Evolutionary conservation across 1,139 yeast genomes (phyloP).

Genomic region (Candida frijolesensis): DNA sequence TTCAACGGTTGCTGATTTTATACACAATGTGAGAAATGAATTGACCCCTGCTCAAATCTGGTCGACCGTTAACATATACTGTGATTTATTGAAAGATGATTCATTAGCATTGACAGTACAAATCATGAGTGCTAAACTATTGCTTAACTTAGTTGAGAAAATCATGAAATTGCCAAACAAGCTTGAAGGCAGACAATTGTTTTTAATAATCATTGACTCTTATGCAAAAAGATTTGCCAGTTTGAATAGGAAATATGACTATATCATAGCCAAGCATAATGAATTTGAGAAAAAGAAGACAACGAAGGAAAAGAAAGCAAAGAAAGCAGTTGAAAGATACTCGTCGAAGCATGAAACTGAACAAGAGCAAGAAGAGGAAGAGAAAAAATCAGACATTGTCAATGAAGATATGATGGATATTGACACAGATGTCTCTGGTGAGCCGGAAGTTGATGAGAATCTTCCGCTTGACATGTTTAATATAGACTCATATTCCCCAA

Average conservation of each 20-base stretch:
- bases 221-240: slow-evolving; percentile 82
- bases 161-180: slow-evolving; percentile 83
- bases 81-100: slow-evolving; percentile 79
- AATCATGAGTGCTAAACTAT: slow-evolving; percentile 92
- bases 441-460: slow-evolving; percentile 8
- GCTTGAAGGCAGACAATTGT: slow-evolving; percentile 81
- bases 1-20: slow-evolving; percentile 93
- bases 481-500: slow-evolving; percentile 43
- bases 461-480: slow-evolving; percentile 37
- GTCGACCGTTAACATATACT: slow-evolving; percentile 83
- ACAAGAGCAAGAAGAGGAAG: slow-evolving; percentile 15
- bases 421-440: slow-evolving; percentile 15
- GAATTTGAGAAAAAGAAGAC: slow-evolving; percentile 49
- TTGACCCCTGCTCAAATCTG: slow-evolving; percentile 82
- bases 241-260: slow-evolving; percentile 69
- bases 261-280: slow-evolving; percentile 65
- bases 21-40: slow-evolving; percentile 88
- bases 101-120: slow-evolving; percentile 88
- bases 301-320: slow-evolving; percentile 45
- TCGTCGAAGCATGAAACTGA: slow-evolving; percentile 27
- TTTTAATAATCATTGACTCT: slow-evolving; percentile 81
- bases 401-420: slow-evolving; percentile 20
- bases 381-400: slow-evolving; percentile 10
- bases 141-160: slow-evolving; percentile 85
- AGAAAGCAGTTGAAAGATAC: slow-evolving; percentile 44